Percentiles rank a stretch among this genome's conserved stretches.
Conservation (phyloP, 495 filamentous ascomycete species). For the Poronia punctata region DNA sequence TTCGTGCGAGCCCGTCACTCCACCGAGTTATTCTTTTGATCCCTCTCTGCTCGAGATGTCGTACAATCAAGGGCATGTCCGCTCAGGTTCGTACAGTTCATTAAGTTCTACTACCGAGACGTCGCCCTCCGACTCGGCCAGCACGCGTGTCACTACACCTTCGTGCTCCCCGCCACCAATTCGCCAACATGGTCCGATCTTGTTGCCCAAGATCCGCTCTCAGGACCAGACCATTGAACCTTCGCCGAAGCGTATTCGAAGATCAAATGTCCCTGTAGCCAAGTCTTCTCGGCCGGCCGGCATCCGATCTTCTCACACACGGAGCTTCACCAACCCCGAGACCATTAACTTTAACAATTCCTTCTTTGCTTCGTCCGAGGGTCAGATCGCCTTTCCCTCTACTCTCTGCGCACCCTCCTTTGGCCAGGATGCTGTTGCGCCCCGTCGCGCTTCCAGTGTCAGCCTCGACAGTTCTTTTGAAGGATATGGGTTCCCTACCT, state of each 20-base stretch:
- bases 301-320: conserved; percentile 47
- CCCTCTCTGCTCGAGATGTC: conserved; percentile 44
- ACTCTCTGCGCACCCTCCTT: conserved; percentile 62
- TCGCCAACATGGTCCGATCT: conserved; percentile 68
- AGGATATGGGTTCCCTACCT: conserved; percentile 73
- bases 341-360: conserved; percentile 46
- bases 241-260: conserved; percentile 35
- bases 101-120: conserved; percentile 58
- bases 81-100: conserved; percentile 48
- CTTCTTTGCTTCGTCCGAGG: conserved; percentile 28
- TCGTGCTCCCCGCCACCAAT: conserved; percentile 58
- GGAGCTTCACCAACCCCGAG: conserved; percentile 63
- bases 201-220: conserved; percentile 80
- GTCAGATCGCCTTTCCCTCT: conserved; percentile 28
- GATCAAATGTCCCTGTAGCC: conserved; percentile 23
- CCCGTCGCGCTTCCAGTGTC: conserved; percentile 60
- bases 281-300: conserved; percentile 19
- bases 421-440: conserved; percentile 39
- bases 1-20: conserved; percentile 39
- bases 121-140: conserved; percentile 65
- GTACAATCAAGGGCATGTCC: conserved; percentile 40
- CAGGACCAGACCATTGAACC: conserved; percentile 68
- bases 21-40: conserved; percentile 49
- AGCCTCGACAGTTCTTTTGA: conserved; percentile 61
- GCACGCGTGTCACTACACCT: conserved; percentile 68